Percentiles rank a stretch among this genome's conserved stretches.
These are phyloP conservation scores for Nemania diffusa DNA, from an alignment of 2,329 filamentous ascomycete genomes.

Conservation along the genomic window DNA sequence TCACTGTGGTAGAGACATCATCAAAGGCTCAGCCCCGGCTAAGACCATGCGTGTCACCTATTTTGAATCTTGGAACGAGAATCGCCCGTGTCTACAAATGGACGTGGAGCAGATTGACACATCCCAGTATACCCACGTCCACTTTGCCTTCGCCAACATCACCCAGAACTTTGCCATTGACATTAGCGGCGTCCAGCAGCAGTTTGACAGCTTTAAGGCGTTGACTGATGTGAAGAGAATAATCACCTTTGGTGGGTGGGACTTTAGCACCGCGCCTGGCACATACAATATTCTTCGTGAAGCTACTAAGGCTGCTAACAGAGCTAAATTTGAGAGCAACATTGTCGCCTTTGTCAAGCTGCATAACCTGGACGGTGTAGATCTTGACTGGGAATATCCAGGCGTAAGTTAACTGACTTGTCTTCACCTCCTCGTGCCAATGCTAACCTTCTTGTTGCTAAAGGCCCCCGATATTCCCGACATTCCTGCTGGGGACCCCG, in stretches of 20 bases:
- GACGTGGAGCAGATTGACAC: constrained; percentile 33
- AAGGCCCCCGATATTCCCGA: constrained; percentile 36
- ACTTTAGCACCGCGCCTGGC: constrained; percentile 29
- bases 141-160: constrained; percentile 35
- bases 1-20: constrained; percentile 6
- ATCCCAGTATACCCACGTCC: constrained; percentile 32
- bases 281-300: constrained; percentile 39
- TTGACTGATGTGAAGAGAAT: constrained; percentile 35
- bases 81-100: constrained; percentile 36
- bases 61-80: constrained; percentile 34
- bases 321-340: constrained; percentile 7
- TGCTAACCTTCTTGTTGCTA: not conserved
- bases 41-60: constrained; percentile 22
- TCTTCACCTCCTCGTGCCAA: not conserved
- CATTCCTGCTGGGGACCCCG: constrained; percentile 32
- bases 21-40: not conserved
- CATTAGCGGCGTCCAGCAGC: constrained; percentile 30
- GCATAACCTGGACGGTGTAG: constrained; percentile 48
- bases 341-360: constrained; percentile 41
- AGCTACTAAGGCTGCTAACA: constrained; percentile 6
- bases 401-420: constrained; percentile 25
- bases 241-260: constrained; percentile 40
- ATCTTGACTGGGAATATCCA: constrained; percentile 54
- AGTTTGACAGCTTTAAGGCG: constrained; percentile 38
- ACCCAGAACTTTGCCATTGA: constrained; percentile 18